Evolutionary conservation across 208 protist species (phyloP), one percentile per base, ranked within the genome.

Genomic region (Leishmania mexicana): DNA sequence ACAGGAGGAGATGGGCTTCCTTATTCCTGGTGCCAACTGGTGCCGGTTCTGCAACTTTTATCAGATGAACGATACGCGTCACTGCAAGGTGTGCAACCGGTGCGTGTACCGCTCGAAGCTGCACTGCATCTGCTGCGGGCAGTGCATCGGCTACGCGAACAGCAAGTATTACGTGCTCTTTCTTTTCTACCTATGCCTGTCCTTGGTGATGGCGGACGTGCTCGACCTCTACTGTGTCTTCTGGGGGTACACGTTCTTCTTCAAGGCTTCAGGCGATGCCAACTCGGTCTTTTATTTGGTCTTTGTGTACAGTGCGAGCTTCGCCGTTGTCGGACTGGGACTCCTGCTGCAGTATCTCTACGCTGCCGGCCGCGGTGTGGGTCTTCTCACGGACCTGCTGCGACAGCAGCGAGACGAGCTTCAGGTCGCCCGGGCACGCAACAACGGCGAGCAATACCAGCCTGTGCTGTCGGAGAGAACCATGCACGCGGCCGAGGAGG

Each of bases 81-180:
- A 98, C 88, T 98, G 97, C 85, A 76, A 58, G 17, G 75, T 75
- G 24, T 98, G 97, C 80, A 81, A 86, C 47, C 83, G 81, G 40
- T 99, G 97, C 78, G 87, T 98, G 28, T 87, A 86, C 64, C 76
- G 78, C 45, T 90, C 91, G 73, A 90, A 97, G 75, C 83, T 96
- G 80, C 97, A 99, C 85, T 97, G 92, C 76, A 60, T 85, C 71
- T 98, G 86, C 87, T 87, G 97, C 38, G 93, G 92, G 74, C 84
- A 86, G 47, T 98, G 97, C 74, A 88, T 97, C 58, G 95, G 93
- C 19, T 79, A 84, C 38, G 86, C 90, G 17, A 99, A 98, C 84
- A 81, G 85, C 54, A 97, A 97, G 83, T 91, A 83, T 71, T 95
- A 96, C 79, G 79, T 98, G 28, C 88, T 98, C 45, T 89, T 86